Percentiles rank a stretch among this genome's conserved stretches.
These are phyloP conservation scores for Albophoma yamanashiensis DNA, from an alignment of 2,329 filamentous ascomycete species.

Conservation along the genomic window DNA sequence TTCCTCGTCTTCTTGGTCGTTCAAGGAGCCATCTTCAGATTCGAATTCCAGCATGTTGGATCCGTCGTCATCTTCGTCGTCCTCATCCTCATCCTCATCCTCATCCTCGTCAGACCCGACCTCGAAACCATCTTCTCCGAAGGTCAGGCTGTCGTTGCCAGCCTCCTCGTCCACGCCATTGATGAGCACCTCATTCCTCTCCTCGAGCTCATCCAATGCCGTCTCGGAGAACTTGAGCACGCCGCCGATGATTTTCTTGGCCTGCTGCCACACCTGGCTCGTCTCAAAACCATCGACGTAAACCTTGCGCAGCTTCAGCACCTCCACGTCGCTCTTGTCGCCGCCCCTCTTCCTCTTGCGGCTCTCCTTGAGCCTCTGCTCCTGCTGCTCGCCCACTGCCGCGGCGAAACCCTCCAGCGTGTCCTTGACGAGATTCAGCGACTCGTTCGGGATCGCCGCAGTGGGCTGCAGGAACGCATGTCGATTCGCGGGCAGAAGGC, in stretches of 20 bases:
- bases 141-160: conserved; percentile 13
- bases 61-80: conserved; percentile 18
- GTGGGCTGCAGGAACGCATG: conserved; percentile 71
- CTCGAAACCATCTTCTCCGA: conserved; percentile 19
- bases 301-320: conserved; percentile 70
- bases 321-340: conserved; percentile 29
- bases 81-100: too few relatives aligned
- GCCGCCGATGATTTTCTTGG: conserved; percentile 63
- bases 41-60: conserved; percentile 14
- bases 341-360: conserved; percentile 67
- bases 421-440: conserved; percentile 66
- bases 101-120: conserved; percentile 18
- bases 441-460: conserved; percentile 53
- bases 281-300: conserved; percentile 81
- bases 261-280: conserved; percentile 90
- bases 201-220: conserved; percentile 37
- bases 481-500: conserved; percentile 47
- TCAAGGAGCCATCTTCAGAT: conserved; percentile 7
- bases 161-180: conserved; percentile 19
- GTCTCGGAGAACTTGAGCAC: conserved; percentile 38
- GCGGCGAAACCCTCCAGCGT: conserved; percentile 70
- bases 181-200: conserved; percentile 32
- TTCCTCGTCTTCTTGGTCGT: conserved; percentile 20
- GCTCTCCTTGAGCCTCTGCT: conserved; percentile 55
- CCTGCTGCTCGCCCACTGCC: conserved; percentile 63